These are phyloP conservation scores for Melanogaster broomeanus DNA, from an alignment of 768 basidiomycete genomes.

Conservation along the genomic window DNA sequence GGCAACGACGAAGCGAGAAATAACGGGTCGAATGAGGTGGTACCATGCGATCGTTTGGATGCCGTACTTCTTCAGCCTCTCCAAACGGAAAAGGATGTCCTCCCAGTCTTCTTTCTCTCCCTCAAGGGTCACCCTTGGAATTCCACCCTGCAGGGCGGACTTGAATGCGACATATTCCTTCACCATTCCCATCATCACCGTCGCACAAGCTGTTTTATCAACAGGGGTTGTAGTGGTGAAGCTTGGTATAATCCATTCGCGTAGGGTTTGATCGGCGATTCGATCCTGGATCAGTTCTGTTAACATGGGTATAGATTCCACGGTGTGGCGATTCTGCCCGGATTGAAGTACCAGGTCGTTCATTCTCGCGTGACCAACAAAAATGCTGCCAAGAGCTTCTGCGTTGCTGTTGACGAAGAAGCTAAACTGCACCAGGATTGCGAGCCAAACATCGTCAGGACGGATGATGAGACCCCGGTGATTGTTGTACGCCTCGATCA, in stretches of 20 bases:
- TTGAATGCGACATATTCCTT: constrained; percentile 42
- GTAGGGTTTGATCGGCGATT: constrained; percentile 28
- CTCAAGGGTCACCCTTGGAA: constrained; percentile 46
- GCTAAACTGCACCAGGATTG: constrained; percentile 38
- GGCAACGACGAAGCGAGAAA: constrained; percentile 37
- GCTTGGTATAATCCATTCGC: constrained; percentile 42
- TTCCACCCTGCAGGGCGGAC: constrained; percentile 36
- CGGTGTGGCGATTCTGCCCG: constrained; percentile 15
- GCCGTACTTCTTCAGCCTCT: constrained; percentile 41
- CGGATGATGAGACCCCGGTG: constrained; percentile 42
- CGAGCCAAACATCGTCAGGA: constrained; percentile 51
- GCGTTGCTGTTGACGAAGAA: constrained; percentile 41
- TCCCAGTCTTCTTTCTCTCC: constrained; percentile 44
- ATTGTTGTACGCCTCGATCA: constrained; percentile 36
- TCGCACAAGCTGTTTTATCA: constrained; percentile 39
- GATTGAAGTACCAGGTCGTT: constrained; percentile 28
- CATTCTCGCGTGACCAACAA: constrained; percentile 27
- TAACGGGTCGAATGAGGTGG: constrained; percentile 40
- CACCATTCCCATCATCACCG: constrained; percentile 45
- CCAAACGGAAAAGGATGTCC: constrained; percentile 35
- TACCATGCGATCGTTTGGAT: constrained; percentile 39
- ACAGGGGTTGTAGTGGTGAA: constrained; percentile 46
- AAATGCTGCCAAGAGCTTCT: constrained; percentile 33
- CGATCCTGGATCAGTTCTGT: constrained; percentile 21
- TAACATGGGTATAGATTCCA: constrained; percentile 35